Base-by-base conservation (phyloP, 1,139 yeast species). In the Hyphopichia fennica region DNA sequence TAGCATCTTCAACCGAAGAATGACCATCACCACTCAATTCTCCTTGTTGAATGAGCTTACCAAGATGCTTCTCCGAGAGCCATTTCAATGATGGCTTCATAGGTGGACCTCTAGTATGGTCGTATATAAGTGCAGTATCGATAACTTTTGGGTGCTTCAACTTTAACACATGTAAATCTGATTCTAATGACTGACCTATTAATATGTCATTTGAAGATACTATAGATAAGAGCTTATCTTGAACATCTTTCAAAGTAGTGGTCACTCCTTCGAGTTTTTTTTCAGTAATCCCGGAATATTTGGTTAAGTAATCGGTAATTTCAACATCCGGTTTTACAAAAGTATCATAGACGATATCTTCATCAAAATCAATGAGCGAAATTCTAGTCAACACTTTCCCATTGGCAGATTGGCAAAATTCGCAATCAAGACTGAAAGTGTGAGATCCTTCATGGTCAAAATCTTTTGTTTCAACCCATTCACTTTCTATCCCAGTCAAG, bases 371-470 rank as follows among this genome's bases (percentile, higher is more conserved):
- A 2, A 89, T 75, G 15, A 93, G 53, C 1, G 96, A 87, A 1
- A 88, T 81, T 44, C 98, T 71, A 0, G 98, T 82, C 34, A 91
- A 67, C 3, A 82, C 96, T 37, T 76, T 72, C 0, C 88, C 89
- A 2, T 57, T 49, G 0, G 67, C 77, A 0, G 93, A 67, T 43
- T 74, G 67, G 58, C 96, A 89, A 87, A 93, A 93, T 63, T 93
- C 99, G 67, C 99, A 93, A 63, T 93, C 99, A 18, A 93, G 55
- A 0, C 96, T 95, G 65, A 79, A 88, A 0, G 86, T 81, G 41
- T 72, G 81, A 3, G 84, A 76, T 0, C 81, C 83, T 3, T 67
- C 78, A 48, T 79, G 82, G 1, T 72, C 77, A 49, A 77, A 74
- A 0, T 56, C 49, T 15, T 39, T 49, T 0, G 96, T 88, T 45